phyloP scores from a whole-genome alignment of 2,329 filamentous ascomycete genomes.

The Trichoderma guizhouense region DNA sequence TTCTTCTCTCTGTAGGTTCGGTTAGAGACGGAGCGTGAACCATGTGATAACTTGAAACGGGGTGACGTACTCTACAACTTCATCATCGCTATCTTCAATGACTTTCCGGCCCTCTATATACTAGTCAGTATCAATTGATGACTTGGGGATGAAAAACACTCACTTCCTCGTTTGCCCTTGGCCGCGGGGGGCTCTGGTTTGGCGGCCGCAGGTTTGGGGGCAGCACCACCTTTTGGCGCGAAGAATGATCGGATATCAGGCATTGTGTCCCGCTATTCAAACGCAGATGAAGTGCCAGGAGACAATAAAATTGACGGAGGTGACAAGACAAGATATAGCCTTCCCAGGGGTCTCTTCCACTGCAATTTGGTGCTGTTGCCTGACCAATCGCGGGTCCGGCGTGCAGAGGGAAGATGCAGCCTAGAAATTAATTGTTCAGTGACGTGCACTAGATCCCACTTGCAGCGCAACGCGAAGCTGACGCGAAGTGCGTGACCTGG shows the following conservation, averaged over 20 bases:
- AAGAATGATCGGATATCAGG: constrained; percentile 93
- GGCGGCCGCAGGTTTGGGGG: constrained; percentile 39
- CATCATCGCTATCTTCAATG: constrained; percentile 77
- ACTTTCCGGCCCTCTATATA: constrained; percentile 60
- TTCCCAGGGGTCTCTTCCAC: constrained; percentile 23
- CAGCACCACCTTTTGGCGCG: constrained; percentile 65
- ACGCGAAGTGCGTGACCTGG: constrained; percentile 43
- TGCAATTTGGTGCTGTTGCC: constrained; percentile 25
- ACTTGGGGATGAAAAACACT: constrained; percentile 19
- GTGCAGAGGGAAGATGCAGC: constrained; percentile 21
- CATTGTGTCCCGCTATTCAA: constrained; percentile 48
- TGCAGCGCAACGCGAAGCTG: constrained; percentile 40
- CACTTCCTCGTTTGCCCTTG: constrained; percentile 47
- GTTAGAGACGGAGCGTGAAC: not conserved
- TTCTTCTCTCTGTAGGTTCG: constrained; percentile 47
- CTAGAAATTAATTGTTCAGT: constrained; percentile 30
- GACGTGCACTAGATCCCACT: constrained; percentile 33
- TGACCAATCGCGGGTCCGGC: constrained; percentile 14
- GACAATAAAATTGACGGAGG: not conserved
- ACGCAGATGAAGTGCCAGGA: not conserved
- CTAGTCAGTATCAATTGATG: constrained; percentile 22
- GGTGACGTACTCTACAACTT: constrained; percentile 54
- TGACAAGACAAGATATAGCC: constrained; percentile 1
- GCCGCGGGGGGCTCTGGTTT: constrained; percentile 41
- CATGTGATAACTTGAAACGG: not conserved